phyloP scores from a whole-genome alignment of 2,329 filamentous ascomycete genomes.

The Neofusicoccum cordaticola region DNA sequence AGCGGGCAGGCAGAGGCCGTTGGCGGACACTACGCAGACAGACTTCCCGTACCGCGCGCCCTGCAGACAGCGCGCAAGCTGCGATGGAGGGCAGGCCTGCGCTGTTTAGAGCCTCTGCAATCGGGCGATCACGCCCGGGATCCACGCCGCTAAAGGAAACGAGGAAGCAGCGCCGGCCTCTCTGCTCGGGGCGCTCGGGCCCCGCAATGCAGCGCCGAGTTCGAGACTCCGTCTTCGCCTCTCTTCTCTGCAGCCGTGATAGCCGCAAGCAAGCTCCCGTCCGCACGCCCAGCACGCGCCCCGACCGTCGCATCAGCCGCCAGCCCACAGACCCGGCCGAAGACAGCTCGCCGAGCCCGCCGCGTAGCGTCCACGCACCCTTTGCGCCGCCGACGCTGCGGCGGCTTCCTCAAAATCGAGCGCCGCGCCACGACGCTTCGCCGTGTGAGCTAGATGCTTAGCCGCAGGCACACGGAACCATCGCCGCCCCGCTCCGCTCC shows the following conservation, averaged over 20 bases:
- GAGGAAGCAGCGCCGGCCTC: background rate
- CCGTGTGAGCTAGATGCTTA: background rate
- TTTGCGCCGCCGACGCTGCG: background rate
- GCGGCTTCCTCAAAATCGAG: background rate
- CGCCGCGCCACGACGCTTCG: background rate
- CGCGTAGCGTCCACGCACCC: background rate
- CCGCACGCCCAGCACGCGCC: background rate
- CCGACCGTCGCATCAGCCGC: background rate
- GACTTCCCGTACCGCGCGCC: background rate
- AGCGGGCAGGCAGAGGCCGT: background rate
- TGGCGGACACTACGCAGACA: constrained; percentile 7
- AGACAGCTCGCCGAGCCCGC: background rate
- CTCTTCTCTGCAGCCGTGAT: no score
- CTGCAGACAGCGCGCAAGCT: background rate
- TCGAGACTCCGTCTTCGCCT: background rate
- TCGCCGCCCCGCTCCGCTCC: background rate
- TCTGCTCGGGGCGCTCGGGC: background rate
- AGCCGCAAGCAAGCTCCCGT: background rate
- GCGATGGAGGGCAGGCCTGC: background rate
- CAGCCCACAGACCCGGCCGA: background rate
- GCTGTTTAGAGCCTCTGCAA: background rate
- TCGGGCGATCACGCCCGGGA: constrained; percentile 8
- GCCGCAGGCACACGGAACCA: background rate
- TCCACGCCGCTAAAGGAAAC: background rate
- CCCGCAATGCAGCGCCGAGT: background rate